Base-by-base conservation (phyloP, 2,329 filamentous ascomycete species). In the Scortechinia acanthostroma region DNA sequence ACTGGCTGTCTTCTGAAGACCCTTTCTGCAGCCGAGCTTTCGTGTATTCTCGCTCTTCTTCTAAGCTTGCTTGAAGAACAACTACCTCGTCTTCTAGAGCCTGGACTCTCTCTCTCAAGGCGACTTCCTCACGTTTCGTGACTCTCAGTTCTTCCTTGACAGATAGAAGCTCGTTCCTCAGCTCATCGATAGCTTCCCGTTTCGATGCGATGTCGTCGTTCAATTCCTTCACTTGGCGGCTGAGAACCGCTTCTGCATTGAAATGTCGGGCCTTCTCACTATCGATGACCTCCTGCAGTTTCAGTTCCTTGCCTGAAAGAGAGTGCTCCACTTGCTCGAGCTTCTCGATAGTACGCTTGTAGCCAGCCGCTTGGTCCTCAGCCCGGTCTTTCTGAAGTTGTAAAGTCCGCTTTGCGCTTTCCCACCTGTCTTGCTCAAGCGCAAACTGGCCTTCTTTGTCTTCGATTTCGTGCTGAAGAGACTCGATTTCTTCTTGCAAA, bases 41-140 rank as follows among this genome's bases (percentile, higher is more conserved):
- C 19, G 65, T 69, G 42, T 77, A 74, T 50, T 83, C 77, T 37
- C 74, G 74, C 57, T 85, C 82, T 48, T 83, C 76, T 43, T 86
- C 81, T 37, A 83, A 61, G 28, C 73, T 76, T 19, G 73, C 70
- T 58, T 89, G 84, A 14, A 91, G 64, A 21, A 88, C 77, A 45
- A 88, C 81, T n/a, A 89, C 71, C 57, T 90, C 86, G 51, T 90
- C 86, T 56, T 91, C 84, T 17, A 91, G 60, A 4, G 74, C 73
- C 47, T 85, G 77, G 2, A 82, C 69, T 58, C 81, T 88, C 51
- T 86, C 82, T 43, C 70, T 69, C 48, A 87, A 70, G 1, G 71
- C 59, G 51, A 80, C 75, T 55, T 79, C 74, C 51, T 83, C 79
- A 19, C 83, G 71, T 50, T 82, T 77, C 21, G 77, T 76, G 43